These are phyloP conservation scores for Kernera saxatilis DNA, from an alignment of 345 rosid genomes.

Conservation along the genomic window DNA sequence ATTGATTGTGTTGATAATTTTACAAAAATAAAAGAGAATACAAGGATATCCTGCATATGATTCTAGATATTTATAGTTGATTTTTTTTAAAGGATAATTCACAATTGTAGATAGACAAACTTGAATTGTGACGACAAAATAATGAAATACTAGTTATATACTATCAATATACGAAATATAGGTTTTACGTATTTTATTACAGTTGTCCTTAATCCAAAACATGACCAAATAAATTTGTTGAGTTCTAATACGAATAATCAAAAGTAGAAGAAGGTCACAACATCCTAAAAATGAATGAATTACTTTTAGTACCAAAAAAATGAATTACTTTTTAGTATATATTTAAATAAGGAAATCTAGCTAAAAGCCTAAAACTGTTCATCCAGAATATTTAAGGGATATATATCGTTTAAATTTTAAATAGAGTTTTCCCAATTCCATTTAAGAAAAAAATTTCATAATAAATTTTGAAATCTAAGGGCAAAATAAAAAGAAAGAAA, in stretches of 20 bases:
- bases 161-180: background rate
- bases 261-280: background rate
- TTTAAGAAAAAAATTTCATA: background rate
- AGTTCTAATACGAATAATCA: background rate
- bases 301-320: background rate
- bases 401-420: background rate
- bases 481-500: background rate
- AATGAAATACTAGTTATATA: too few relatives aligned
- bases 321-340: background rate
- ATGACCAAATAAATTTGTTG: background rate
- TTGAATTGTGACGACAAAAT: background rate
- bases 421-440: background rate
- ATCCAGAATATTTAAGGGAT: background rate
- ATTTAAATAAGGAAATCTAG: background rate
- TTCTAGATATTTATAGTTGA: background rate
- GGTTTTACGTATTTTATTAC: background rate
- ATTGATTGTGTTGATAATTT: background rate
- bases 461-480: slow-evolving; percentile 17
- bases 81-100: background rate
- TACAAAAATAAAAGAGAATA: background rate
- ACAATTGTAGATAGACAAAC: background rate
- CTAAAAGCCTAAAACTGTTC: background rate
- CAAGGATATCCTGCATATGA: background rate
- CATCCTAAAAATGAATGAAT: background rate
- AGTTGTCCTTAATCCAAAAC: background rate